Evolutionary conservation across 129 eudicot species (phyloP).

Genomic region (carrot (Daucus carota)): DNA sequence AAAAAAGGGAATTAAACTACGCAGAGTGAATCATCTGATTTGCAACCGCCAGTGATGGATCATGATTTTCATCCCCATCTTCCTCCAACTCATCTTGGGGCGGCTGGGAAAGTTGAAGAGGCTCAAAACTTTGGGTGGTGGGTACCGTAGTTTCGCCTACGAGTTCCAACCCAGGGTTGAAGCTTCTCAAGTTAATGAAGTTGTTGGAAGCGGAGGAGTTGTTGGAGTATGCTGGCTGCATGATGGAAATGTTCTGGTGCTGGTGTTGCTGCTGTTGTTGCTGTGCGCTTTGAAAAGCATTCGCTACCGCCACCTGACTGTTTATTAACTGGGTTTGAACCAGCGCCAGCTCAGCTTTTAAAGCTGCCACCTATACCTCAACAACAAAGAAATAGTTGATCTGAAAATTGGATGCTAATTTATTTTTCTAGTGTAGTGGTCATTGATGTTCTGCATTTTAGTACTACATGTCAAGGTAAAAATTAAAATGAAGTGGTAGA

Average conservation of each 20-base stretch:
- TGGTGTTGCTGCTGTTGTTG: conserved; percentile 17
- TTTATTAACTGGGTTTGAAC: conserved; percentile 22
- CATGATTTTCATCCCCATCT: conserved; percentile 16
- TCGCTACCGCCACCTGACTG: conserved; percentile 16
- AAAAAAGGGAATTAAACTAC: background rate
- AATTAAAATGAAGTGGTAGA: too few species aligned
- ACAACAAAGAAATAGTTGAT: background rate
- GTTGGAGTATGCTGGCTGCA: conserved; percentile 24
- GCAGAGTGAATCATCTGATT: conserved; percentile 12
- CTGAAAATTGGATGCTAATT: background rate
- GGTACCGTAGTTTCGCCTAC: background rate
- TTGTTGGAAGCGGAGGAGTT: conserved; percentile 14
- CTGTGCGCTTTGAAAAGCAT: conserved; percentile 15
- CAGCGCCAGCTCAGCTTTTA: conserved; percentile 23
- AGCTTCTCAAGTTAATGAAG: conserved; percentile 9
- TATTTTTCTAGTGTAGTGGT: background rate
- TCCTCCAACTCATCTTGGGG: conserved; percentile 7
- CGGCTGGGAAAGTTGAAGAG: conserved; percentile 13
- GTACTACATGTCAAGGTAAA: too few species aligned
- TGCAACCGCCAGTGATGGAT: conserved; percentile 7
- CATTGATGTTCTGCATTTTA: background rate
- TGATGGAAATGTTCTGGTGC: background rate
- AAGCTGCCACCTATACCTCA: conserved; percentile 15
- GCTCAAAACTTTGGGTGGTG: conserved; percentile 13
- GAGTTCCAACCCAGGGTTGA: conserved; percentile 10